Evolutionary conservation across 306 rosid species (phyloP), one percentile per base, ranked within the genome.

Genomic region (Quercus bicolor): DNA sequence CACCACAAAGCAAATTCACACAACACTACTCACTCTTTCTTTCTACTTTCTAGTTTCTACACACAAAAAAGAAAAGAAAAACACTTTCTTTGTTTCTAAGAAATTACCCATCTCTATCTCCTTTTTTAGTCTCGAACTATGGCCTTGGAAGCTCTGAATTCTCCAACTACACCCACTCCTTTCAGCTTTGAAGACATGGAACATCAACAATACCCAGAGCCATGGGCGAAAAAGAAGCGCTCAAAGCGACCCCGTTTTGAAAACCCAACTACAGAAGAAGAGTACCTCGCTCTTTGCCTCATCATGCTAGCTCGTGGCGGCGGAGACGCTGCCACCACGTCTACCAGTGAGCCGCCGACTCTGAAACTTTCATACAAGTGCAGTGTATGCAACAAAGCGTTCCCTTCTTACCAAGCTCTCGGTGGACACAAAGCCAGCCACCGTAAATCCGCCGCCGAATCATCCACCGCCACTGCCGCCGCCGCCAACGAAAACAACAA

Each of bases 381-480:
- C 62, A 82, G 86, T 13, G 89, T 95, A 2, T 91, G 99, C 72
- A 60, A 83, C 87, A 95, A 90, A 76, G 89, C 89, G 0, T 95
- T 95, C 26, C 29, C 94, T 0, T 95, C 99, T 4, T 93, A 91
- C 77, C 99, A 95, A 40, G 99, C 99, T 18, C 88, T 93, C 15
- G 99, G 98, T 3, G 99, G 99, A 0, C 99, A 95, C 87, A 93
- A 93, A 77, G 95, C 99, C 21, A 95, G 98, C 61, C 99, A 95
- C 84, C 94, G 99, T 19, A 93, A 93, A 26, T 77, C 92, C 0
- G 45, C 81, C 0, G 84, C 84, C 0, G 85, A 83, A 31, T 40
- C 83, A 5, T 10, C 73, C 21, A 26, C 54, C 20, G 81, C 43
- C 80, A 23, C 78, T 2, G 23, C 89, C 57, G 54, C 77, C 19